Evolutionary conservation across 2,329 filamentous ascomycete species (phyloP), one percentile per base, ranked within the genome.

Genomic region (Pyrenophora graminea): DNA sequence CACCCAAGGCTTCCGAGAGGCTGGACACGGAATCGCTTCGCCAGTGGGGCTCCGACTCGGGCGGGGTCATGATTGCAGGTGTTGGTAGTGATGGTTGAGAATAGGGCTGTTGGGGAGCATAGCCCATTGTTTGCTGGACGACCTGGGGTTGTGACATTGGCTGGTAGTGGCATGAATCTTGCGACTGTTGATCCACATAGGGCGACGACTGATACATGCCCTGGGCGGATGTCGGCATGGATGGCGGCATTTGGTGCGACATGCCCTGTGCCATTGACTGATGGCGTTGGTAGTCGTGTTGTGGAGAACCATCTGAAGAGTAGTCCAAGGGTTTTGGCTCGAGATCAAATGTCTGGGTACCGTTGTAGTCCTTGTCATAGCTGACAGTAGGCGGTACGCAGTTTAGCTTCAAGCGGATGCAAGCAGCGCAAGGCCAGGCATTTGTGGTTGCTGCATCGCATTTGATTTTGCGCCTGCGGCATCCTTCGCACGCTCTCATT

Each of bases 381-480:
- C 85, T 85, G 51, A 91, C 87, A 49, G 90, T 91, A 3, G 93
- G 94, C 39, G 91, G 91, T 21, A 97, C 87, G 72, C 94, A 97
- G 66, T 94, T 90, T 53, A 97, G 83, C 78, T 97, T 97, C 56
- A 97, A 80, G 41, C 93, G 85, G 56, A 91, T 88, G 72, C 93
- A 99, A 31, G 94, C 91, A 34, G 92, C 94, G 74, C 93, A 97
- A 23, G 94, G 94, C 93, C 94, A 97, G 32, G 91, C 91, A 73
- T 97, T 97, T 34, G 92, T 97, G 12, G 93, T 96, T 17, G 93
- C 93, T 45, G 93, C 91, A 77, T 97, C 94, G 77, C 93, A 99
- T 74, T 96, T 96, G 72, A 99, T 99, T 76, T 99, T 99, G 68
- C 93, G 85, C 75, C 91, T 87, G 56, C 93, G 85, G 71, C 93